Evolutionary conservation across 164 flowering plant species (phyloP).

Genomic region (Houttuynia cordata): DNA sequence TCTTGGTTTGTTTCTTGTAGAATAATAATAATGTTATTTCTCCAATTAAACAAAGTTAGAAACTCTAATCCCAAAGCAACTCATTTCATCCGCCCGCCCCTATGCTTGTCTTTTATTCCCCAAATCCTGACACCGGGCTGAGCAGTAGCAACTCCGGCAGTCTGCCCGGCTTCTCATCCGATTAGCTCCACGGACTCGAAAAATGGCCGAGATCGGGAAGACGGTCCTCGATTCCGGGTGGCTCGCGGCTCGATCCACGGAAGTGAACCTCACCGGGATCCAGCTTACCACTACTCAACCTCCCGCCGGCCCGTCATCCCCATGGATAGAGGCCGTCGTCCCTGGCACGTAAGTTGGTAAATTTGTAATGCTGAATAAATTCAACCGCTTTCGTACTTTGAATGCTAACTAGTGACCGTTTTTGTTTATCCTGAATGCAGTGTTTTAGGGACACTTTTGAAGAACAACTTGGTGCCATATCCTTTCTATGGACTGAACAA

Average conservation of each 20-base stretch:
- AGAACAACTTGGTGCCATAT: constrained; percentile 81
- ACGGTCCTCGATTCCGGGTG: constrained; percentile 62
- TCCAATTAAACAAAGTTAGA: too few species aligned
- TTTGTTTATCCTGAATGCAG: constrained; percentile 25
- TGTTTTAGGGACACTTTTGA: constrained; percentile 75
- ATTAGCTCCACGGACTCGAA: neutral
- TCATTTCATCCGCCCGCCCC: neutral
- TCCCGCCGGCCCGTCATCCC: constrained; percentile 27
- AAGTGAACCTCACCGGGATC: constrained; percentile 49
- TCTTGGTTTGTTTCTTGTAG: neutral
- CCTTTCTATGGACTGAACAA: constrained; percentile 90
- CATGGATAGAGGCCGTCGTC: constrained; percentile 86
- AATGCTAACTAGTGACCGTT: neutral
- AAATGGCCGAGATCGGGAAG: constrained; percentile 60
- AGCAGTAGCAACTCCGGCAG: too few species aligned
- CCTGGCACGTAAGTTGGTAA: constrained; percentile 75
- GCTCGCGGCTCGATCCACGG: constrained; percentile 92
- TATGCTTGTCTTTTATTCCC: neutral
- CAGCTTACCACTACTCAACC: constrained; percentile 84
- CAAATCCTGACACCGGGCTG: neutral
- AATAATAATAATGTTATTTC: too few species aligned
- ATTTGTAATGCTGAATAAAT: neutral
- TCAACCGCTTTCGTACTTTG: neutral
- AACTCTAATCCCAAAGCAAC: neutral
- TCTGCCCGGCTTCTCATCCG: too few species aligned